Conservation (phyloP, 192 early-diverging fungal species). For the Backusella liffmaniae region DNA sequence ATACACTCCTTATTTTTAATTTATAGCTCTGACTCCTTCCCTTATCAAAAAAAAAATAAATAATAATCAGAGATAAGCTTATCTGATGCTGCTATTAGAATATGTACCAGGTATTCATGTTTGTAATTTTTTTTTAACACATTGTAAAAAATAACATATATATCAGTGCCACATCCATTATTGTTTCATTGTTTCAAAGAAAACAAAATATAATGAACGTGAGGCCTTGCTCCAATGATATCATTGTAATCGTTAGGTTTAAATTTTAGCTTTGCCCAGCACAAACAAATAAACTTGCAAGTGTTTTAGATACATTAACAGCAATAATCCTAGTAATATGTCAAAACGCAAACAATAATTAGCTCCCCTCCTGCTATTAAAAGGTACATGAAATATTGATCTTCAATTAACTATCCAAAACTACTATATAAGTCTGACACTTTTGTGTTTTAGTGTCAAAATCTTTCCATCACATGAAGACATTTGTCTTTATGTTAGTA, state of each 20-base stretch:
- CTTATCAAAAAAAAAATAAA: neutral
- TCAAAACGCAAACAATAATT: neutral
- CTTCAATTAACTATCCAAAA: neutral
- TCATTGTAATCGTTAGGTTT: neutral
- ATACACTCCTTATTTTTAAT: neutral
- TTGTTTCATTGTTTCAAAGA: conserved; percentile 20
- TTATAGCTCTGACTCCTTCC: neutral
- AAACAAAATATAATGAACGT: neutral
- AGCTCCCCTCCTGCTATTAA: neutral
- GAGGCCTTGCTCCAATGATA: neutral
- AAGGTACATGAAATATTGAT: neutral
- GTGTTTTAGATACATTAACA: neutral
- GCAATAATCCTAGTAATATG: neutral
- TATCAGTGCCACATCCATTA: conserved; percentile 13
- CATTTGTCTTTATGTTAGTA: neutral
- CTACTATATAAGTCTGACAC: neutral
- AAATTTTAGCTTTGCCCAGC: neutral
- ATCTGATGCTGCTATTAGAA: conserved; percentile 14
- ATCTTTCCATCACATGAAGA: neutral
- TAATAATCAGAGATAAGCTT: neutral
- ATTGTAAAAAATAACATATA: neutral
- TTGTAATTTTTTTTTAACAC: neutral
- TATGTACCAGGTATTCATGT: neutral
- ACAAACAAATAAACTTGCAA: neutral
- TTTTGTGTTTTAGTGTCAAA: neutral